Conservation (phyloP, 208 protist genomes). For the Angomonas deanei region DNA sequence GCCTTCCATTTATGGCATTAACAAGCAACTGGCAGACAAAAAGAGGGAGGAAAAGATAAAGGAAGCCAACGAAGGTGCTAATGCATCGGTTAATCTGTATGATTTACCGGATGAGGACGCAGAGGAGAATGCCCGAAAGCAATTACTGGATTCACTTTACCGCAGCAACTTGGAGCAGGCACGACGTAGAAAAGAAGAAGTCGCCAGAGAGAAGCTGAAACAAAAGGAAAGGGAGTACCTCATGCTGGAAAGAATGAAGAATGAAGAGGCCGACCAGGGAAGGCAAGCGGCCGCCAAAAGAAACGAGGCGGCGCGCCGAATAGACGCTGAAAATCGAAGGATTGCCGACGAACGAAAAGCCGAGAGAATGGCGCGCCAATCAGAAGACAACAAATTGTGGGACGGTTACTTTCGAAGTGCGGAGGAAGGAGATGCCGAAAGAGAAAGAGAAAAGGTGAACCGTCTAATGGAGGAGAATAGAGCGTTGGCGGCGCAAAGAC, state of each 20-base stretch:
- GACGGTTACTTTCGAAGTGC: too few relatives aligned
- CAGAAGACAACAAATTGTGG: conserved; percentile 7
- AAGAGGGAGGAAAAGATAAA: conserved; percentile 11
- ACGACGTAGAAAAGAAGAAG: conserved; percentile 35
- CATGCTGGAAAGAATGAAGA: neutral
- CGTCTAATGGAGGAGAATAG: conserved; percentile 12
- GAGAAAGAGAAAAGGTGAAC: too few relatives aligned
- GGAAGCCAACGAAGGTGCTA: neutral
- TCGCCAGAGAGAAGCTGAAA: too few relatives aligned
- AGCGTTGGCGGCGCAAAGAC: conserved; percentile 23
- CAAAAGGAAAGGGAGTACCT: neutral
- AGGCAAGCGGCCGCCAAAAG: conserved; percentile 1
- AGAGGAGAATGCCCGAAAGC: conserved; percentile 15
- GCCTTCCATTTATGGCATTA: conserved; percentile 54
- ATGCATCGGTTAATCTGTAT: neutral
- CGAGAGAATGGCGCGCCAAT: conserved; percentile 15
- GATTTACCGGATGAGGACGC: conserved; percentile 9
- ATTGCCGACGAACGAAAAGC: conserved; percentile 11
- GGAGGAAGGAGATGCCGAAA: too few relatives aligned
- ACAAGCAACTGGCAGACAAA: conserved; percentile 53
- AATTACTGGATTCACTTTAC: conserved; percentile 39
- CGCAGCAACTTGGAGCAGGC: conserved; percentile 48
- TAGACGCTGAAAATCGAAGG: conserved; percentile 1
- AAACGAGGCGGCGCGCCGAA: conserved; percentile 6
- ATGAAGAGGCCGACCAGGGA: neutral